Evolutionary conservation across 1,284 basidiomycete genomes (phyloP), one percentile per base, ranked within the genome.

Genomic region (Tausonia pullulans): DNA sequence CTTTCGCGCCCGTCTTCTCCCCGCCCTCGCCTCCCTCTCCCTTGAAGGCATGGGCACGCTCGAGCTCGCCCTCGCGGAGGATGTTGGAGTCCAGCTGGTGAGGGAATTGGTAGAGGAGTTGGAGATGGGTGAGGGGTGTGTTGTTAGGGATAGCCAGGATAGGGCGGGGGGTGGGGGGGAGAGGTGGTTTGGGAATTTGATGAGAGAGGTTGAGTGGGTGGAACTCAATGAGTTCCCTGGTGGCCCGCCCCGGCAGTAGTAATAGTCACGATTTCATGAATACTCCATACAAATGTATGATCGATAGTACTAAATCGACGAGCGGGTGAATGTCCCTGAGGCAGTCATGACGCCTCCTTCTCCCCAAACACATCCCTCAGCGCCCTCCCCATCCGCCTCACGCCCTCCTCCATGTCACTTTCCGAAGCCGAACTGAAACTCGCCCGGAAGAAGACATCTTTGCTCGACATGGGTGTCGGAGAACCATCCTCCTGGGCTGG

Each of bases 61-160:
- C 61, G 82, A 89, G 59, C 80, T 92, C 46, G 85, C 88, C 0
- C 76, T 78, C 49, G 79, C 82, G 62, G 89, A 91, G 71, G 78
- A 78, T 0, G 77, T 94, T 39, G 83, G 86, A 2, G 80, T 90
- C 27, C 84, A 83, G 14, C 79, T 95, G 58, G 81, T 84, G 3
- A 78, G 79, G 63, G 88, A 93, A 72, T 83, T 94, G 82, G 77
- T 94, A 43, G 79, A 79, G 56, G 83, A 82, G 56, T 82, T 87
- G 4, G 90, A 92, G 77, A 75, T 74, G 60, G 70, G 70, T 0
- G 81, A 80, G 65, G 27, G 27, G 27, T 27, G 27, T 27, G 78
- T 94, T 41, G 86, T 86, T 70, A 79, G 89, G 69, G 92, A 94
- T 74, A 88, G 90, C 68, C 75, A 80, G 71, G 73, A 74, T 48